Percentiles rank a stretch among this genome's conserved stretches.
These are phyloP conservation scores for Acarospora socialis DNA, from an alignment of 2,329 filamentous ascomycete genomes.

Conservation along the genomic window DNA sequence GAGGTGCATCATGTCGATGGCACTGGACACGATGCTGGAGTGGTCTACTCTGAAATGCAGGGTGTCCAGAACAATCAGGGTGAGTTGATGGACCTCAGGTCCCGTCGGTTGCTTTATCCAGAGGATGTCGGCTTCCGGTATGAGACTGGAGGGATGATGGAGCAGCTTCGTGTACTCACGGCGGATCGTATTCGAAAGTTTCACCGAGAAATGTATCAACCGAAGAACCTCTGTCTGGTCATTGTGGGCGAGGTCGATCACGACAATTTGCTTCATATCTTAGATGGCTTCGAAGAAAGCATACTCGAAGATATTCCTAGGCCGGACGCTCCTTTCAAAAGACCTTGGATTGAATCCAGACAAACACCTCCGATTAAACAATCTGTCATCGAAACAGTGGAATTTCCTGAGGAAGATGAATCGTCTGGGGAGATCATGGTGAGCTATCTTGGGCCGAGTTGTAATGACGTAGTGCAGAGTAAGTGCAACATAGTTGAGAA, in stretches of 20 bases:
- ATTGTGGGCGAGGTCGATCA: conserved; percentile 89
- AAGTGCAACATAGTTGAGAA: conserved; percentile 19
- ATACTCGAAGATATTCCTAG: conserved; percentile 71
- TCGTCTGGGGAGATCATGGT: conserved; percentile 79
- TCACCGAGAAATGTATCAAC: conserved; percentile 94
- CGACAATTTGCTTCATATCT: conserved; percentile 58
- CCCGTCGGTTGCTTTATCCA: conserved; percentile 70
- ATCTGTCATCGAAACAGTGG: conserved; percentile 61
- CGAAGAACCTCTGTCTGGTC: conserved; percentile 81
- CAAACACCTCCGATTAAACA: conserved; percentile 58
- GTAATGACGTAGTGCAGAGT: conserved; percentile 51
- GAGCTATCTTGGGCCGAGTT: conserved; percentile 74
- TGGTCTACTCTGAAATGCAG: conserved; percentile 99
- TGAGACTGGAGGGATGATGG: conserved; percentile 96
- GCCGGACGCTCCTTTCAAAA: conserved; percentile 58
- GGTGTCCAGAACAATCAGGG: conserved; percentile 71
- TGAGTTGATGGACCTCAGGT: conserved; percentile 77
- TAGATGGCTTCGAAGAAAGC: conserved; percentile 78
- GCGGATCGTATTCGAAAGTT: conserved; percentile 87
- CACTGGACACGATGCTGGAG: conserved; percentile 84
- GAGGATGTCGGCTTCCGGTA: conserved; percentile 86
- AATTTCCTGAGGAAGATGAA: conserved; percentile 95
- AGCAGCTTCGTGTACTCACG: conserved; percentile 71
- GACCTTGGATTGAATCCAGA: conserved; percentile 83
- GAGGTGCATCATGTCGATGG: conserved; percentile 95